phyloP scores from a whole-genome alignment of 78 protist genomes.

The Bigelowiella natans region DNA sequence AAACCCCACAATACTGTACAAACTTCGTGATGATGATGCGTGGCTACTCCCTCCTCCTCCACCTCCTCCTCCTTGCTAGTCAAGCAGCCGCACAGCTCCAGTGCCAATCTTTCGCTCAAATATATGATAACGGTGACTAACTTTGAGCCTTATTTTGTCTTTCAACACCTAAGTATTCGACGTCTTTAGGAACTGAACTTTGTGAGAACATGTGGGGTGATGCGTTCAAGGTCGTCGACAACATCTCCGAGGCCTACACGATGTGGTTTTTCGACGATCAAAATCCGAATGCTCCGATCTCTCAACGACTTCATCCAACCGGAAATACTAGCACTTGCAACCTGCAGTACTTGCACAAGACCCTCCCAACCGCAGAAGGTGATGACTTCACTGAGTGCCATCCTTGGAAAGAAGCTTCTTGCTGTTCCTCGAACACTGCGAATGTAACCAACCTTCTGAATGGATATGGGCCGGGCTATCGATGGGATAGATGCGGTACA shows the following conservation, averaged over 20 bases:
- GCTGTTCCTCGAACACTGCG: background rate
- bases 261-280: background rate
- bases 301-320: background rate
- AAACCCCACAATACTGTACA: too few species aligned
- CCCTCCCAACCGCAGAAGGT: background rate
- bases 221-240: background rate
- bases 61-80: too few species aligned
- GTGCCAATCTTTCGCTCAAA: too few species aligned
- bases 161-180: background rate
- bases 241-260: background rate
- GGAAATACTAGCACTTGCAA: background rate
- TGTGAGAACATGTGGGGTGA: conserved; percentile 3
- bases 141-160: too few species aligned
- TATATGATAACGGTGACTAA: too few species aligned
- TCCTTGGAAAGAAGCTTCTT: background rate
- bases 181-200: background rate
- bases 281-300: background rate
- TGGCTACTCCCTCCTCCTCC: too few species aligned
- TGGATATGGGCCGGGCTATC: background rate
- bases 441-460: background rate
- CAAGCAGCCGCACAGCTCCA: too few species aligned
- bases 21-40: too few species aligned
- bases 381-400: background rate
- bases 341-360: background rate
- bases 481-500: background rate